Evolutionary conservation across 2,329 filamentous ascomycete genomes (phyloP), one percentile per base, ranked within the genome.

Genomic region (Epichloe bromicola): DNA sequence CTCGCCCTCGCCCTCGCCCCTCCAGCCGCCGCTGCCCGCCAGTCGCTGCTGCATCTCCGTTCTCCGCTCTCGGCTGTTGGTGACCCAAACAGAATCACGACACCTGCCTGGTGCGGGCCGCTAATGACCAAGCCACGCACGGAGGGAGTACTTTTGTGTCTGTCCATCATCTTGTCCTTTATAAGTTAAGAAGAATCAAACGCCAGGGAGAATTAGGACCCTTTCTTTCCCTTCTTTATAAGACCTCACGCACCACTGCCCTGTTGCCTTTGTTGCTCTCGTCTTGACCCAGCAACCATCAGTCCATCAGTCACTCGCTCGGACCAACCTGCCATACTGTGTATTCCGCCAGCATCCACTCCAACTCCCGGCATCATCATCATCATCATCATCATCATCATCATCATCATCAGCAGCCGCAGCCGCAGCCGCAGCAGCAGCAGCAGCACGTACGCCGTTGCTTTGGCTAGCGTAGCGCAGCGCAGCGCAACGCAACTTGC

Each of bases 61-160:
- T 47, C 54, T 55, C 54, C 52, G 54, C 48, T 55, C 46, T 52
- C 54, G 54, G 54, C 50, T 55, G 49, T 48, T 47, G 30, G 36
- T 50, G 47, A 52, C 43, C 53, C 49, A 49, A 40, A 49, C 47
- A 48, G 36, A 45, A 48, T 50, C 51, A 53, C 51, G 44, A 50
- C 51, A 50, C 26, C 26, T 30, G 26, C 48, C 44, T 39, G 39
- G 30, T 11, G 30, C 30, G 30, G 30, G 30, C 30, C 30, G 17
- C 45, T 46, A 46, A 38, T 46, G 15, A 33, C 41, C 46, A 42
- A 52, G 50, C 46, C 46, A 49, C 50, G 50, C 11, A 33, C 20
- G 7, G 26, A 30, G 26, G 26, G 26, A 30, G 11, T 43, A 30
- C 42, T 48, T 33, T 26, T 38, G 49, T 26, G 7, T 15, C 19